A percentile compares a stretch with the other conserved stretches of the same genome.
phyloP scores from a whole-genome alignment of 805 yeast species.

The Yamadazyma insecticola region DNA sequence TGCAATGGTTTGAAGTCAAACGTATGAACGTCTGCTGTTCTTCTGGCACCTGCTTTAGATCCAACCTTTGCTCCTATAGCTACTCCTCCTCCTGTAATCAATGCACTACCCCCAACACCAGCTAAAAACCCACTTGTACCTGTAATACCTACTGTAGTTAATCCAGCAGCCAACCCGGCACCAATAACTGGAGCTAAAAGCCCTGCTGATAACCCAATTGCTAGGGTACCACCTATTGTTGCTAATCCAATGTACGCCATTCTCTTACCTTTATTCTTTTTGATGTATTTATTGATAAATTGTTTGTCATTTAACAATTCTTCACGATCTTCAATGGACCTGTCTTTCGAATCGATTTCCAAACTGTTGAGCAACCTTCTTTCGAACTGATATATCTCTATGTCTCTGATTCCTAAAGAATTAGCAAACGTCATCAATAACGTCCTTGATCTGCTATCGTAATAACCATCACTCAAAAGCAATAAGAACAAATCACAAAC shows the following conservation, averaged over 20 bases:
- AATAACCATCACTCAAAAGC: slow-evolving; percentile 75
- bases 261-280: slow-evolving; percentile 58
- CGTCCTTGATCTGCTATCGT: slow-evolving; percentile 85
- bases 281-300: slow-evolving; percentile 68
- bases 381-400: slow-evolving; percentile 86
- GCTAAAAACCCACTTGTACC: slow-evolving; percentile 94
- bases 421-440: slow-evolving; percentile 67
- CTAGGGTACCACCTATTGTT: slow-evolving; percentile 92
- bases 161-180: slow-evolving; percentile 96
- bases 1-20: slow-evolving; percentile 92
- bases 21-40: slow-evolving; percentile 90
- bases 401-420: slow-evolving; percentile 48
- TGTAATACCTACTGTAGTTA: slow-evolving; percentile 87
- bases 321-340: slow-evolving; percentile 53
- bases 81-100: slow-evolving; percentile 89
- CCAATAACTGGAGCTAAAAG: slow-evolving; percentile 96
- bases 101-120: slow-evolving; percentile 94
- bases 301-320: slow-evolving; percentile 78
- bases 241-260: slow-evolving; percentile 90
- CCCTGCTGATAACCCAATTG: slow-evolving; percentile 93
- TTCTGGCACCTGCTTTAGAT: slow-evolving; percentile 70
- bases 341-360: slow-evolving; percentile 63
- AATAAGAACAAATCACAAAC: slow-evolving; percentile 85
- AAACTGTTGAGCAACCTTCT: slow-evolving; percentile 84
- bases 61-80: slow-evolving; percentile 91